Conservation (phyloP, 2,329 filamentous ascomycete species). For the Spiromastix sp. region DNA sequence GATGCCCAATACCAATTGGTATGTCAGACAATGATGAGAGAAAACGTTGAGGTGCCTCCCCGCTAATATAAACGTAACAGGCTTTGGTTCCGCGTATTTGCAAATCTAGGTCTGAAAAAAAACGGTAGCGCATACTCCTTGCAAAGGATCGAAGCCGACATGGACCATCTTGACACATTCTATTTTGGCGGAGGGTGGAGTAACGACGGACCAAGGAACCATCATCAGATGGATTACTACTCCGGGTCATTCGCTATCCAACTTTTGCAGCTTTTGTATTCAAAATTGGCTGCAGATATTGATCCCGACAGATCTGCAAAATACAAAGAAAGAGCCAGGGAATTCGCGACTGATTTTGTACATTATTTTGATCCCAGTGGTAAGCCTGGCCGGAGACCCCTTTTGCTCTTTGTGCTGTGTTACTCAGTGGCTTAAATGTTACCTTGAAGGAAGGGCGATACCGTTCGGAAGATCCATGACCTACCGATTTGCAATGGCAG, state of each 20-base stretch:
- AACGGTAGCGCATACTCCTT: constrained; percentile 63
- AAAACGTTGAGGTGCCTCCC: too few species aligned
- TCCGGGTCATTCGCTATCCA: constrained; percentile 75
- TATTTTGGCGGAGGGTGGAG: constrained; percentile 76
- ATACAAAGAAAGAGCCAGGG: constrained; percentile 57
- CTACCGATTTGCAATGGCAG: constrained; percentile 79
- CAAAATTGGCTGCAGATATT: constrained; percentile 55
- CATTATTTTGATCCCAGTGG: constrained; percentile 67
- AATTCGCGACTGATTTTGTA: constrained; percentile 59
- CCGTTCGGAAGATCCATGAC: constrained; percentile 70
- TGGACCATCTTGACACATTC: constrained; percentile 69
- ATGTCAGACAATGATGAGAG: too few species aligned
- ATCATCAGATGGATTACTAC: constrained; percentile 80
- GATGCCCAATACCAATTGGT: constrained; percentile 56
- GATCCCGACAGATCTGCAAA: constrained; percentile 57
- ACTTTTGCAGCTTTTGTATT: constrained; percentile 66
- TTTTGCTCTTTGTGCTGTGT: constrained; percentile 1
- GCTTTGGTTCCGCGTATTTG: constrained; percentile 80
- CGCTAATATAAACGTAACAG: too few species aligned
- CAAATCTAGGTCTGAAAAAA: constrained; percentile 66
- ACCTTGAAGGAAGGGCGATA: constrained; percentile 56
- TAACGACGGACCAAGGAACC: constrained; percentile 67
- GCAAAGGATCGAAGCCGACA: constrained; percentile 60
- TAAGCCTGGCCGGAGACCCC: constrained; percentile 8
- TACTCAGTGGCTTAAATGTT: background rate